Percentiles rank a stretch among this genome's conserved stretches.
These are phyloP conservation scores for Xylaria sp. DNA, from an alignment of 2,329 filamentous ascomycete genomes.

Conservation along the genomic window DNA sequence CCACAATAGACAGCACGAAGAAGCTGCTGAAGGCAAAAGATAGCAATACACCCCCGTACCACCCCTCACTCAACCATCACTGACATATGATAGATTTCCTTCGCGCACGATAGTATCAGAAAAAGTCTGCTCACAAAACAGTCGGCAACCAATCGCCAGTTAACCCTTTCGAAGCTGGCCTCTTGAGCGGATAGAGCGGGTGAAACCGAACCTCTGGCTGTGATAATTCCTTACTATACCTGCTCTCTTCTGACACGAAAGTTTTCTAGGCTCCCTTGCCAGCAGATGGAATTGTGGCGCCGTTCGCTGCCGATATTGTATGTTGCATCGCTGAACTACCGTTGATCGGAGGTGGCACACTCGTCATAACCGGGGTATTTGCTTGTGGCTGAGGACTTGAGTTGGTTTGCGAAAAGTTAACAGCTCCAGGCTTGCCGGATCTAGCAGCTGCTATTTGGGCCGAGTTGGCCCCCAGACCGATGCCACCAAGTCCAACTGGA, in stretches of 20 bases:
- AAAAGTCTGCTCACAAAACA: not conserved
- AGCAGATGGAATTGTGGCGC: constrained; percentile 30
- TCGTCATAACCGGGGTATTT: constrained; percentile 37
- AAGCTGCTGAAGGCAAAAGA: not conserved
- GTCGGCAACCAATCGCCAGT: not conserved
- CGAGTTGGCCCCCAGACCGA: constrained; percentile 45
- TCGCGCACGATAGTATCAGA: not conserved
- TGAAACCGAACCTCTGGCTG: constrained; percentile 36
- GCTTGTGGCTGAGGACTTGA: constrained; percentile 43
- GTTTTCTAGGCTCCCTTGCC: constrained; percentile 43
- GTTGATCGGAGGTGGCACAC: constrained; percentile 39
- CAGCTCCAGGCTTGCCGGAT: constrained; percentile 38
- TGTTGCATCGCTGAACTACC: constrained; percentile 38
- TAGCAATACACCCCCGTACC: not conserved
- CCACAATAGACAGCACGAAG: not conserved
- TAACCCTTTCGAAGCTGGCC: constrained; percentile 11
- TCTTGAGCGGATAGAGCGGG: constrained; percentile 29
- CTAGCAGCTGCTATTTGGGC: constrained; percentile 42
- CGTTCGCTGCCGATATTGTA: constrained; percentile 36
- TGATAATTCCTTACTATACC: constrained; percentile 17
- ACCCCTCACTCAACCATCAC: not conserved
- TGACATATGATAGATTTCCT: not conserved
- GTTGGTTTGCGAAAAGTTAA: constrained; percentile 41
- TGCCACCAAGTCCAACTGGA: constrained; percentile 48
- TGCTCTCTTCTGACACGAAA: constrained; percentile 35